A percentile compares a stretch with the other conserved stretches of the same genome.
These are phyloP conservation scores for Eucalyptus paniculata DNA, from an alignment of 345 rosid species.

Conservation along the genomic window DNA sequence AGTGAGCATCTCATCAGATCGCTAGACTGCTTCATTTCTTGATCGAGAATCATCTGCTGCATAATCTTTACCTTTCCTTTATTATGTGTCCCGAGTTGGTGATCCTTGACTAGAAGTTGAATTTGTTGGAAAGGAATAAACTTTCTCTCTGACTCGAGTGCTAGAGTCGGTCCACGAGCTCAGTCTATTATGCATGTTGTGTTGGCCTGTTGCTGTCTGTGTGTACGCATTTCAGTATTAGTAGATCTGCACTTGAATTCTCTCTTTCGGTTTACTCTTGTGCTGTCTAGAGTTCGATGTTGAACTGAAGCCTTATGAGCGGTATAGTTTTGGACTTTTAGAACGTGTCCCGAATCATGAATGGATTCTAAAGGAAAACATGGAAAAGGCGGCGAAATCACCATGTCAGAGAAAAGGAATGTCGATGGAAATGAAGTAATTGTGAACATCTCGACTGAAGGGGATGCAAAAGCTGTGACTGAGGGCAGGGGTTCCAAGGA, in stretches of 20 bases:
- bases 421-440: conserved; percentile 32
- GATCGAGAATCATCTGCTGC: not conserved
- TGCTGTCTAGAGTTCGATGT: not conserved
- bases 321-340: not conserved
- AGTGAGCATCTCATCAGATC: not conserved
- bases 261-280: not conserved
- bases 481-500: not conserved
- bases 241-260: not conserved
- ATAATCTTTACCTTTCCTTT: not conserved
- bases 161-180: not conserved
- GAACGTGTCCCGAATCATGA: not conserved
- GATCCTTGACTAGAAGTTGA: not conserved
- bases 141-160: not conserved
- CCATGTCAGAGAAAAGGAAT: conserved; percentile 28
- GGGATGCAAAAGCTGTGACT: not conserved
- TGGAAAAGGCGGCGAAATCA: conserved; percentile 3
- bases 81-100: not conserved
- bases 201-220: not conserved
- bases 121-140: not conserved
- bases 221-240: not conserved
- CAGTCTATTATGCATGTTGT: not conserved
- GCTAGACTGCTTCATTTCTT: not conserved
- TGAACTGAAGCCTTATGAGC: not conserved
- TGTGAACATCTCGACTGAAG: conserved; percentile 35
- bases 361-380: not conserved